Base-by-base conservation (phyloP, 257 asterid species). In the Fraxinus excelsior region DNA sequence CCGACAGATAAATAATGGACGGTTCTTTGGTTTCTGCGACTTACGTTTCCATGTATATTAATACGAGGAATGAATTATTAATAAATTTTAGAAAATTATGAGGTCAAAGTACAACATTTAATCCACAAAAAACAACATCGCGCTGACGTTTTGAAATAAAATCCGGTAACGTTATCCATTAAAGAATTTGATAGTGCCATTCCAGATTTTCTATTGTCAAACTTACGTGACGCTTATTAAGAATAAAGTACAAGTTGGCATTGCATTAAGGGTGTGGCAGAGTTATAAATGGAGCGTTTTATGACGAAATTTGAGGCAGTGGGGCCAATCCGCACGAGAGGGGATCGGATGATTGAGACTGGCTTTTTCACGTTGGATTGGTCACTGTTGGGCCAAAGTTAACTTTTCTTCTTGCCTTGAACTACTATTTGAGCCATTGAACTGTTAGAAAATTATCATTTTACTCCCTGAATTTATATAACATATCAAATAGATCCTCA, bases 1-100 rank as follows among this genome's bases (percentile, higher is more conserved):
- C 44, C 72, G 42, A 70, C 72, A 74, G 79, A 79, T 9, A 75
- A 70, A 71, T 64, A 78, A 75, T 74, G 75, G 70, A 73, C 58
- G 49, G n/a, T 19, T 66, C 65, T 29, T 4, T 11, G 51, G 38
- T 34, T 62, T 71, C 78, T 51, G 7, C 74, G 74, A 23, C 66
- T 21, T 58, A 58, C 62, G 56, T 80, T n/a, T 21, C 67, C 31
- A 38, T 44, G 37, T 65, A 40, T 44, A 70, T 74, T 72, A 77
- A 16, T 73, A 80, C 76, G 75, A 74, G 74, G 60, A 46, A 74
- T 19, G 44, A 56, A 70, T 73, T 71, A 7, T 46, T 26, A 34
- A 37, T 37, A 37, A 37, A 37, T 7, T 37, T 37, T 37, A 3
- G 12, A 37, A 37, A 37, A 37, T 40, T 67, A 13, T 75, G 76